Base-by-base conservation (phyloP, 75 land plant genomes). In the Adiantum capillusveneris region DNA sequence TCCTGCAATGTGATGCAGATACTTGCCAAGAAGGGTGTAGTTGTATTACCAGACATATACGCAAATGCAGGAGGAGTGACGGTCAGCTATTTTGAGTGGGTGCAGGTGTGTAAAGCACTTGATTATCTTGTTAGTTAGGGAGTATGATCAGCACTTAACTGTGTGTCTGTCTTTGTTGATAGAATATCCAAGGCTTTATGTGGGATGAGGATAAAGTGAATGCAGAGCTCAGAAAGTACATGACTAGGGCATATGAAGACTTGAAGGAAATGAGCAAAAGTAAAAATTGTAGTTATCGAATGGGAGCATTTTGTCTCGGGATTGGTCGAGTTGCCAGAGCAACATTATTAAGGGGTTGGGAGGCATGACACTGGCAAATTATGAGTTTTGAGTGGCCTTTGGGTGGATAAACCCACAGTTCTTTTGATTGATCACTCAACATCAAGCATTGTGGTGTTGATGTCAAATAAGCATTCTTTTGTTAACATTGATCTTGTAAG, bases 51-150 rank as follows among this genome's bases (percentile, higher is more conserved):
- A 25, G 79, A 78, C 48, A 64, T 78, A 19, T 78, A 68, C 37
- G 72, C 96, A 22, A 87, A 90, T 68, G 73, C 84, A 34, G 97
- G 97, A 11, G 97, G 97, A 39, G 97, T 91, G 13, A 91, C 86
- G 58, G 97, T 91, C n/a, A 91, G 97, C 76, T 91, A 91, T 58
- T 91, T 91, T 41, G 97, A 91, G 72, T 91, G 97, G 97, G 97
- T 91, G 63, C 97, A 91, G 97, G 97, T 91, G 75, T 43, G 30
- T 34, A 34, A 3, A 34, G 9, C 9, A 5, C 3, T 5, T 3
- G 37, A 34, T 34, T 3, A 34, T 34, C 37, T 34, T 34, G 37
- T 34, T 9, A 34, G 9, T 3, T 34, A 34, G 37, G 37, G 37
- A 34, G 7, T 5, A 9, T 34, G 37, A 34, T 3, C 9, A 34